A percentile compares a stretch with the other conserved stretches of the same genome.
Evolutionary conservation across 352 stramenopile species (phyloP).

Genomic region (Phytophthora sansomeana): DNA sequence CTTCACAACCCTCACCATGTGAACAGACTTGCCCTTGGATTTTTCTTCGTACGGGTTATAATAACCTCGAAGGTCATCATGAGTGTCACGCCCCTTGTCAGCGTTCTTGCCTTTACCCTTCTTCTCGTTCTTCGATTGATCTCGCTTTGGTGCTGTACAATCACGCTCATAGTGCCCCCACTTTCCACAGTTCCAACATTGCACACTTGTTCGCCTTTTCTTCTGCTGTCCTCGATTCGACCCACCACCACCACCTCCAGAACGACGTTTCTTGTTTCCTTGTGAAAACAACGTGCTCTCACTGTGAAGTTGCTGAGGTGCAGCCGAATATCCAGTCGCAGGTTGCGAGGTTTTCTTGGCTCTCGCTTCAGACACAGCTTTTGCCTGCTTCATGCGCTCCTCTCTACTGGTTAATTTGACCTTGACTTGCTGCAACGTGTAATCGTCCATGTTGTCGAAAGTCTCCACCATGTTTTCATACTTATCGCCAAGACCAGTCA

Average conservation of each 20-base stretch:
- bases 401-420: no score
- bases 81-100: background rate
- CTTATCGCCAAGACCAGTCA: no score
- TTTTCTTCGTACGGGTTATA: no score
- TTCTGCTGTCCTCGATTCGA: slow-evolving; percentile 3
- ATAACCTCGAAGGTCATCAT: background rate
- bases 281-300: slow-evolving; percentile 1
- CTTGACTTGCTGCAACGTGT: no score
- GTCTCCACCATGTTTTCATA: slow-evolving; percentile 16
- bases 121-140: background rate
- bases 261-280: background rate
- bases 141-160: background rate
- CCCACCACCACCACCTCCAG: background rate
- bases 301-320: background rate
- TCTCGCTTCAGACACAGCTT: background rate
- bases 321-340: background rate
- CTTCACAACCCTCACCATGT: background rate
- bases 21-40: background rate
- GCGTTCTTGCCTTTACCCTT: background rate
- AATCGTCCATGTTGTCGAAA: no score
- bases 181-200: slow-evolving; percentile 17
- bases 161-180: slow-evolving; percentile 11
- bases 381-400: no score
- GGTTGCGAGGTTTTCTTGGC: background rate
- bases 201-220: background rate